Conservation (phyloP, 1,284 basidiomycete species). For the Austroboletus niveus region DNA sequence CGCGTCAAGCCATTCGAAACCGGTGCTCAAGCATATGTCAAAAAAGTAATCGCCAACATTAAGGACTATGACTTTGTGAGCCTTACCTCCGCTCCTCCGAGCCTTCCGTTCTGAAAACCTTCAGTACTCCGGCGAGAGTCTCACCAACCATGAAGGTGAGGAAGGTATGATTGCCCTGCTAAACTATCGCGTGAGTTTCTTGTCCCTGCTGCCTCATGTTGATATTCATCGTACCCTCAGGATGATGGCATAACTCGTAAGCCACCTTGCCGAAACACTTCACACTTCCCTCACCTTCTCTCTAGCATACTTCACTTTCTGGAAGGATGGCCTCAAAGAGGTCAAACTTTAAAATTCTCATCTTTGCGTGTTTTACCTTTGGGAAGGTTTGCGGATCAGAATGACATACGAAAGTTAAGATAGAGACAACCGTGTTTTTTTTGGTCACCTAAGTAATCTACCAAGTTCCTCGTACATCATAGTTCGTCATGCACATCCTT, state of each 20-base stretch:
- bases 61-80: constrained; percentile 87
- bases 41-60: constrained; percentile 90
- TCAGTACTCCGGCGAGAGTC: constrained; percentile 83
- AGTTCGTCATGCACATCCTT: constrained; percentile 27
- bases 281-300: constrained; percentile 10
- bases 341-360: constrained; percentile 53
- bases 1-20: constrained; percentile 84
- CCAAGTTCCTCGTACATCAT: constrained; percentile 14
- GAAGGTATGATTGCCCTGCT: constrained; percentile 81
- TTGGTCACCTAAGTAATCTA: constrained; percentile 18
- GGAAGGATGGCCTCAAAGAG: constrained; percentile 88
- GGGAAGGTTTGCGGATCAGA: constrained; percentile 12
- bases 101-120: constrained; percentile 13
- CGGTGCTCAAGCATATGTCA: constrained; percentile 73
- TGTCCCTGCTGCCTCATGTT: not conserved
- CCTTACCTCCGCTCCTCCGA: constrained; percentile 1
- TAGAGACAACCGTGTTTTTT: constrained; percentile 21
- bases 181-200: constrained; percentile 66
- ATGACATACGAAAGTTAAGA: constrained; percentile 16
- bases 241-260: constrained; percentile 76
- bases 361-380: not conserved
- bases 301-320: constrained; percentile 89
- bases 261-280: constrained; percentile 26
- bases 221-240: constrained; percentile 29
- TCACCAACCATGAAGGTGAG: constrained; percentile 68